Base-by-base conservation (phyloP, 768 basidiomycete species). In the Cystoderma amianthinum region DNA sequence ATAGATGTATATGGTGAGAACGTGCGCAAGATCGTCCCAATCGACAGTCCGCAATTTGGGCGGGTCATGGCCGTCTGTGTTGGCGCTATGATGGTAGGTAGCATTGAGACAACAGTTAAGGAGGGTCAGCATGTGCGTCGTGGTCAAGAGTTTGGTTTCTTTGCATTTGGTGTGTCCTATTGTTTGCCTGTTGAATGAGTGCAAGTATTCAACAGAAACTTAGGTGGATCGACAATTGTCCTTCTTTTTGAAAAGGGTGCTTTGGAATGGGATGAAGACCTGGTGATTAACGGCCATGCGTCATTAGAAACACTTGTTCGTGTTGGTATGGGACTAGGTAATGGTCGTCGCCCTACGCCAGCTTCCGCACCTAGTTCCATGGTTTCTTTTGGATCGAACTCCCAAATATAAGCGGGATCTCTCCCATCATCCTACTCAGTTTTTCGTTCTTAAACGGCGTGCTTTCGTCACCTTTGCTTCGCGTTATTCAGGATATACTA, bases 1-100 rank as follows among this genome's bases (percentile, higher is more conserved):
- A 63, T 96, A 9, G 91, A 96, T 48, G 90, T 97, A 9, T 97
- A 93, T 52, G 91, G 92, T 15, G 94, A 97, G 63, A 99, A 99
- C 51, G 85, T 73, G 4, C 72, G 96, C 18, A 92, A 92, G 68
- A 81, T 99, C 23, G 86, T 95, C 5, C 88, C 89, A 2, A 94
- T 98, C 41, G 82, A 95, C 47, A 90, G 82, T 45, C 80, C 84
- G 0, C 78, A 84, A 35, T 98, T 96, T 55, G 95, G 95, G 2
- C 73, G 81, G 0, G 92, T 97, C 16, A 90, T 95, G 81, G 83
- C 81, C 1, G 91, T 95, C 1, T 92, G 90, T 49, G 69, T 94
- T 5, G 92, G 92, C 17, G 91, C 91, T 5, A 94, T 94, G 91
- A 90, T 92, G 88, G 94, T 88, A 10, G 92, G 88, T 7, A 89